A percentile compares a stretch with the other conserved stretches of the same genome.
Conservation (phyloP, 345 rosid genomes). For the Turnera subulata region DNA sequence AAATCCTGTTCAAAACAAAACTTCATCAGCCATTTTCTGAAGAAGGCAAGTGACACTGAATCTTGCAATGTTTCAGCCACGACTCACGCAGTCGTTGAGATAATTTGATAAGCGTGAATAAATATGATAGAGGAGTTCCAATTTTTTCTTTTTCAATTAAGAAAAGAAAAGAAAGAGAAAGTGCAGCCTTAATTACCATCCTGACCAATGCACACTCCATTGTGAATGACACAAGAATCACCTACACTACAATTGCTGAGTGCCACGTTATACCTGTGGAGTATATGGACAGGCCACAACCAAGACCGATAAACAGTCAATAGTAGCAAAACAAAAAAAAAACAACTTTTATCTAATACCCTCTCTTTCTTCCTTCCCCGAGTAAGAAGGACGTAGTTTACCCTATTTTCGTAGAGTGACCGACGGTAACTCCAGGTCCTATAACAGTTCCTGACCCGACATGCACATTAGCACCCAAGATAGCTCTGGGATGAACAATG, state of each 20-base stretch:
- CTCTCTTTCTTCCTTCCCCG: no score
- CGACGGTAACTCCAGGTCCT: conserved; percentile 60
- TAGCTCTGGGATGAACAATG: conserved; percentile 49
- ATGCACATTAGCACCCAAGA: conserved; percentile 49
- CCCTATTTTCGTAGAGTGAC: conserved; percentile 59
- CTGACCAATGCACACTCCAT: conserved; percentile 86
- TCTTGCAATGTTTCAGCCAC: no score
- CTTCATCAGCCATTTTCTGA: background rate
- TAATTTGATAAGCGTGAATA: no score
- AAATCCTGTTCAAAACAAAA: conserved; percentile 48
- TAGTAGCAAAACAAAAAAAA: no score
- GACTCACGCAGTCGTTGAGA: no score
- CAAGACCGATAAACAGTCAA: no score
- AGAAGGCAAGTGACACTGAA: background rate
- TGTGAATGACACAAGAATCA: conserved; percentile 59
- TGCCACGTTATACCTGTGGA: conserved; percentile 56
- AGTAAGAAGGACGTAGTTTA: conserved; percentile 15
- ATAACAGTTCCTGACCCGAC: conserved; percentile 65
- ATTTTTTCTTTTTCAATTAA: no score
- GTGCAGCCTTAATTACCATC: conserved; percentile 48
- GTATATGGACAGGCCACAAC: background rate
- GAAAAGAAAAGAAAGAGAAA: no score
- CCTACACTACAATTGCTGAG: conserved; percentile 66
- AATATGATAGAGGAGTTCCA: no score
- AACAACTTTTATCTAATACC: no score